Evolutionary conservation across 1,284 basidiomycete genomes (phyloP).

Genomic region (Cryptococcus sp.): DNA sequence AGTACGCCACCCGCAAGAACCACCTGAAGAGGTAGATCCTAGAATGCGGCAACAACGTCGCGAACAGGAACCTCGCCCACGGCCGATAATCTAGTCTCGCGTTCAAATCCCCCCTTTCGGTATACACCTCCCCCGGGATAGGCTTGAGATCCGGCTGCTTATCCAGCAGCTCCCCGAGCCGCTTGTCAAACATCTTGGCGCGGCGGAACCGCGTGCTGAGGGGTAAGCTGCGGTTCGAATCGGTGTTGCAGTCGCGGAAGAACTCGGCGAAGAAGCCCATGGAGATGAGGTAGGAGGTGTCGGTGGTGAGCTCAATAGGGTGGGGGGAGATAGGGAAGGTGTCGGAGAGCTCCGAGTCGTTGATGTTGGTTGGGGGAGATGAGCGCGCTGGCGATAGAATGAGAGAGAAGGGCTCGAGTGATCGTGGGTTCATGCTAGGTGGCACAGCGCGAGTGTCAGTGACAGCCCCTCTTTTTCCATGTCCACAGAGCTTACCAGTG

Average conservation of each 20-base stretch:
- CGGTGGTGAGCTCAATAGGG: slow-evolving; percentile 9
- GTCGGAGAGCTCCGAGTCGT: slow-evolving; percentile 16
- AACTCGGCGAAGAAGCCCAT: slow-evolving; percentile 17
- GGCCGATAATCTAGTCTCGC: slow-evolving; percentile 11
- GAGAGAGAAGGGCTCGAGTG: slow-evolving; percentile 12
- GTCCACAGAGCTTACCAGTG: slow-evolving; percentile 13
- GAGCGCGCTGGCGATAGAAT: slow-evolving; percentile 11
- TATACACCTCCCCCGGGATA: slow-evolving; percentile 8
- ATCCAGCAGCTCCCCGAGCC: slow-evolving; percentile 7
- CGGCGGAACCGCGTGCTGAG: slow-evolving; percentile 10
- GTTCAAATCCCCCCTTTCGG: neutral
- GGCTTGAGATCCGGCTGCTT: slow-evolving; percentile 11
- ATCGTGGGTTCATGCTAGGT: neutral
- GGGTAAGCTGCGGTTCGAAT: slow-evolving; percentile 10
- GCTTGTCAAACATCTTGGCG: slow-evolving; percentile 12
- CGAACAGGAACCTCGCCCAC: slow-evolving; percentile 16
- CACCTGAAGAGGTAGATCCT: slow-evolving; percentile 17
- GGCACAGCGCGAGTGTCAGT: neutral
- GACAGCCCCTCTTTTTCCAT: neutral
- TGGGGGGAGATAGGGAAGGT: slow-evolving; percentile 5
- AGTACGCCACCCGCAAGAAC: slow-evolving; percentile 27
- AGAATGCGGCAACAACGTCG: slow-evolving; percentile 5
- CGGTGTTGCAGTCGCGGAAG: slow-evolving; percentile 16
- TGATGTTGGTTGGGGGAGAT: slow-evolving; percentile 19
- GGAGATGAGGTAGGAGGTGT: slow-evolving; percentile 15